phyloP scores from a whole-genome alignment of 306 rosid species.

The Arachis stenosperma region DNA sequence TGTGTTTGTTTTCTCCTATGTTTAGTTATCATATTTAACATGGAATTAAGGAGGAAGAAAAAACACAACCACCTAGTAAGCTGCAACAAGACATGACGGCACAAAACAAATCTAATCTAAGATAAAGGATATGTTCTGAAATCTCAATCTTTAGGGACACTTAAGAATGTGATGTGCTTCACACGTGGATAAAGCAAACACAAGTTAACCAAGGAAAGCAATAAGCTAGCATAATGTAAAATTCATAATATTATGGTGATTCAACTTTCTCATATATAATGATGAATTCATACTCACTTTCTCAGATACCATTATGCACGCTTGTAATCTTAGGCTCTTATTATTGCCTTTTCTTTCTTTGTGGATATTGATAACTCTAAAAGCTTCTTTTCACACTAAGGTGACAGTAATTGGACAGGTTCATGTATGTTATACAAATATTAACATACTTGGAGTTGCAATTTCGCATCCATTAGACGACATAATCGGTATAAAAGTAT shows the following conservation, averaged over 20 bases:
- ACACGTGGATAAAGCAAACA: conserved; percentile 1
- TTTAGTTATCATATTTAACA: conserved; percentile 53
- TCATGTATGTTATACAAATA: conserved; percentile 27
- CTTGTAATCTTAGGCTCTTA: background rate
- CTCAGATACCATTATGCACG: conserved; percentile 30
- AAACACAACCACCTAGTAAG: conserved; percentile 16
- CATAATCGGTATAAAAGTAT: too few species aligned
- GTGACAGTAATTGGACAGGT: conserved; percentile 33
- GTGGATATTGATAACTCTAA: conserved; percentile 3
- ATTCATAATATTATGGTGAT: background rate
- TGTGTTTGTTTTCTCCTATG: conserved; percentile 50
- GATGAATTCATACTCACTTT: conserved; percentile 27
- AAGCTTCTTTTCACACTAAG: conserved; percentile 32
- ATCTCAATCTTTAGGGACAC: background rate
- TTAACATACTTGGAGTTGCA: too few species aligned
- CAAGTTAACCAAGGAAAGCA: background rate
- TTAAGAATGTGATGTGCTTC: conserved; percentile 2
- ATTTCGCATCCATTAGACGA: too few species aligned
- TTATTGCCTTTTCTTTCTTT: too few species aligned
- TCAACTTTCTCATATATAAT: conserved; percentile 23
- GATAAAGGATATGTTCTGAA: background rate
- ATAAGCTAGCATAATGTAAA: background rate
- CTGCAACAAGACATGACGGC: background rate
- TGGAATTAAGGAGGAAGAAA: conserved; percentile 49
- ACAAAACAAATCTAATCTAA: background rate